Evolutionary conservation across 352 stramenopile genomes (phyloP).

Genomic region (Peronospora belbahrii): DNA sequence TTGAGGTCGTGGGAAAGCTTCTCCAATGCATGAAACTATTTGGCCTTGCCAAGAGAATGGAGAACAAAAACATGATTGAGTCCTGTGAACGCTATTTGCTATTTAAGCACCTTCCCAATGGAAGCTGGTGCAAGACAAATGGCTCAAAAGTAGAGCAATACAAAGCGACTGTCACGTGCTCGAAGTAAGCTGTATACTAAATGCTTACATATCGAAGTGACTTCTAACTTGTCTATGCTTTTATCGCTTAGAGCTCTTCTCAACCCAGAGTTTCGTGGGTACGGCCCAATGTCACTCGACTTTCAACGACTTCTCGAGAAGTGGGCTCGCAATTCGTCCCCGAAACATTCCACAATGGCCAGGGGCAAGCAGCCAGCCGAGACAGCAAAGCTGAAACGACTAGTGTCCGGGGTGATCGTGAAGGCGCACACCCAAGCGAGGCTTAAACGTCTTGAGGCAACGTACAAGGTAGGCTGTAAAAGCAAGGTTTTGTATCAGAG

Average conservation of each 20-base stretch:
- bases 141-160: constrained; percentile 58
- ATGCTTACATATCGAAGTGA: background rate
- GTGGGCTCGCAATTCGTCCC: constrained; percentile 38
- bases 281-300: constrained; percentile 46
- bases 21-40: constrained; percentile 79
- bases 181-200: constrained; percentile 46
- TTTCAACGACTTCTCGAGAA: constrained; percentile 61
- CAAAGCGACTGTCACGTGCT: constrained; percentile 72
- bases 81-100: constrained; percentile 62
- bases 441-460: constrained; percentile 57
- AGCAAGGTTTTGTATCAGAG: background rate
- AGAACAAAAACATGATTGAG: constrained; percentile 38
- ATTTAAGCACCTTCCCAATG: constrained; percentile 57
- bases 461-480: constrained; percentile 49
- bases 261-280: constrained; percentile 43
- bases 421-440: constrained; percentile 31
- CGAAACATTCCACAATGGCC: constrained; percentile 17
- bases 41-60: constrained; percentile 28
- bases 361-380: constrained; percentile 9
- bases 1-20: constrained; percentile 64
- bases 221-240: constrained; percentile 1
- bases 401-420: constrained; percentile 42
- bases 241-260: constrained; percentile 40
- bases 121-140: constrained; percentile 61
- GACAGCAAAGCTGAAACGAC: constrained; percentile 31